Base-by-base conservation (phyloP, 2,329 filamentous ascomycete genomes). In the Xylaria arbuscula region DNA sequence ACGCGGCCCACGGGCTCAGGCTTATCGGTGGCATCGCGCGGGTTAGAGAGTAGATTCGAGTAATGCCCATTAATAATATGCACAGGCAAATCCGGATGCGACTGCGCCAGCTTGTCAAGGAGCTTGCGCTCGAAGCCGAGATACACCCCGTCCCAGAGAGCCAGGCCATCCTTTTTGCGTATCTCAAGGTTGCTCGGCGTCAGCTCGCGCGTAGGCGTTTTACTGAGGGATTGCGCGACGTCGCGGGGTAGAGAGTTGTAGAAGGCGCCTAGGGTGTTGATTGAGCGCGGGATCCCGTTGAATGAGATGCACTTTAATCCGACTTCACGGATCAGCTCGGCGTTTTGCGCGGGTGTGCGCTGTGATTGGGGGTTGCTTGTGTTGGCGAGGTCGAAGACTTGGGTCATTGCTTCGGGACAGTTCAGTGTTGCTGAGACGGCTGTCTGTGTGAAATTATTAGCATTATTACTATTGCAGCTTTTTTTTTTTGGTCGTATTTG, bases 381-480 rank as follows among this genome's bases (percentile, higher is more conserved):
- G 72, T 82, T 79, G 11, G 86, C 85, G 38, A 87, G 79, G 64
- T 85, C 76, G 80, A 89, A 90, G 13, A 94, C 86, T 24, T 86
- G 80, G 3, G 87, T 81, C 72, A 95, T 87, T 2, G 92, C 91
- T 66, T 92, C 90, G 28, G 93, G 93, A 1, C 92, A 94, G 83
- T 97, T 96, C 83, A 96, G 89, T 0, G 93, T 96, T 82, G 95
- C 92, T 1, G 92, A 93, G 19, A 93, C 90, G 38, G 93, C 93
- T 0, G 93, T 91, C 90, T 93, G n/a, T 93, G n/a, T 47, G 9
- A 61, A 34, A 1, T 48, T 45, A n/a, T 28, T 17, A 17, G 40
- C 5, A 17, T 8, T 17, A 28, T 1, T n/a, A n/a, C n/a, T 10
- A 19, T 22, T 22, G 28, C 5, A 36, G 13, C 40, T 28, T 22